These are phyloP conservation scores for Ganoderma resinaceum DNA, from an alignment of 1,284 basidiomycete genomes.

Conservation along the genomic window DNA sequence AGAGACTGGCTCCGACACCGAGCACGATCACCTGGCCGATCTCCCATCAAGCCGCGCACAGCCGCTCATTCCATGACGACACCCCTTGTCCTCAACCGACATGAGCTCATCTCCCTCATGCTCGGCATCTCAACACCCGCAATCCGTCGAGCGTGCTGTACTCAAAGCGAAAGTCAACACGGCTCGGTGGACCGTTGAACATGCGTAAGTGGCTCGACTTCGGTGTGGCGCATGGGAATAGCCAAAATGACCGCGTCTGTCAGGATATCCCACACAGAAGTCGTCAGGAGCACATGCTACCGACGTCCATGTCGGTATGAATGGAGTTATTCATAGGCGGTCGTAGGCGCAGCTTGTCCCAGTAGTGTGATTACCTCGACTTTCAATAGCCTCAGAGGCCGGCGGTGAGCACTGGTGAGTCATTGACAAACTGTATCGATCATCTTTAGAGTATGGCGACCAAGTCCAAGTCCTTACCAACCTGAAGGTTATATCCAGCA, in stretches of 20 bases:
- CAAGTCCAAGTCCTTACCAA: neutral
- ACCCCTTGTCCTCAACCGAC: neutral
- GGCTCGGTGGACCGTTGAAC: neutral
- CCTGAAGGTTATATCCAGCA: neutral
- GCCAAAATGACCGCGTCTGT: neutral
- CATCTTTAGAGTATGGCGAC: neutral
- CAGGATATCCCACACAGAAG: constrained; percentile 3
- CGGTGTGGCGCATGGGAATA: neutral
- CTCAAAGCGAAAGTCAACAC: neutral
- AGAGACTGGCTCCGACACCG: neutral
- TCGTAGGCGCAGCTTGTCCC: neutral
- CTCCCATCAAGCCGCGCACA: neutral
- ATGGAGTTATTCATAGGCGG: neutral
- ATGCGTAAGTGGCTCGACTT: neutral
- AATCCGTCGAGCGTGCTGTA: neutral
- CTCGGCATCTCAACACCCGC: neutral
- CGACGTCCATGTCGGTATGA: neutral
- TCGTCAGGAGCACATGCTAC: neutral
- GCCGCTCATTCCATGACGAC: neutral
- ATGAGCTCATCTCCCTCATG: neutral
- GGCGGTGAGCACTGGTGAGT: neutral
- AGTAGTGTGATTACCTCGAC: neutral
- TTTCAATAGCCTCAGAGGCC: neutral
- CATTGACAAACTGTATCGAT: neutral
- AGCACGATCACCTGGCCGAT: neutral